phyloP scores from a whole-genome alignment of 257 asterid species.

The Anisodus tanguticus region DNA sequence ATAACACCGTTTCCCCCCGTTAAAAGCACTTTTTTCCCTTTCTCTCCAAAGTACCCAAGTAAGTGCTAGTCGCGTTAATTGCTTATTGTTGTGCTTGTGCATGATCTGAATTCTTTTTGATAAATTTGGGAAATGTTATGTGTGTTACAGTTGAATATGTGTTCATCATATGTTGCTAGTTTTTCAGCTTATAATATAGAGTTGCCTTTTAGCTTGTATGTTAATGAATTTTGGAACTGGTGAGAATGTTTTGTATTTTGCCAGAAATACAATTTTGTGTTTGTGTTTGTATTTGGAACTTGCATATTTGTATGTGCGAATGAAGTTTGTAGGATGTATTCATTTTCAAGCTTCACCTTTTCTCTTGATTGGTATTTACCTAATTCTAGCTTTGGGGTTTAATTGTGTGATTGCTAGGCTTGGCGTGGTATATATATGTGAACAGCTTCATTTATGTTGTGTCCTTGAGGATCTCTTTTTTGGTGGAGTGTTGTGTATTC shows the following conservation, averaged over 20 bases:
- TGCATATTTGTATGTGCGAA: not conserved
- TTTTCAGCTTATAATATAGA: not conserved
- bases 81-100: not conserved
- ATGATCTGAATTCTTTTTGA: not conserved
- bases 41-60: not conserved
- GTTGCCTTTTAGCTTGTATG: not conserved
- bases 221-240: not conserved
- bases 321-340: not conserved
- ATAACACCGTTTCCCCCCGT: not conserved
- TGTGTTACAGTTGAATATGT: not conserved
- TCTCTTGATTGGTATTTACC: not conserved
- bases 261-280: not conserved
- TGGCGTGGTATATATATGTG: not conserved
- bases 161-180: not conserved
- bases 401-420: too few species aligned
- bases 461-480: not conserved
- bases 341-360: not conserved
- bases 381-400: too few species aligned
- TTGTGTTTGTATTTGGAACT: too few species aligned
- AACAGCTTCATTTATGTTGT: not conserved
- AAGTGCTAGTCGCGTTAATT: too few species aligned
- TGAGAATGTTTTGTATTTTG: not conserved
- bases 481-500: not conserved
- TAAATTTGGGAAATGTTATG: not conserved
- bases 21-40: too few species aligned